phyloP scores from a whole-genome alignment of 306 rosid species.

The Begonia peltatifolia region DNA sequence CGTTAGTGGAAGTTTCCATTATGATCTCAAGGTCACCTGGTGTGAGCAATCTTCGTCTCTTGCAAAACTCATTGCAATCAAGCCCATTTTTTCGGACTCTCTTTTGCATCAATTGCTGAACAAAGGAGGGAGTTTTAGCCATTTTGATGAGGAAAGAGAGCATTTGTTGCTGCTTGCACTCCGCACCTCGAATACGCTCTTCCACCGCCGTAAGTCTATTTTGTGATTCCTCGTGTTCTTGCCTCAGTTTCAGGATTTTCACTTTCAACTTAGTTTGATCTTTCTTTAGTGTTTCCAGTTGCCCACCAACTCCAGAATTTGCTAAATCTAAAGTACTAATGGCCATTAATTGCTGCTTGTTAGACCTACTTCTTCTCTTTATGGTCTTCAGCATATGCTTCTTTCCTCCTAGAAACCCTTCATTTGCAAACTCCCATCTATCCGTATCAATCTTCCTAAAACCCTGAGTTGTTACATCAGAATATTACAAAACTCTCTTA shows the following conservation, averaged over 20 bases:
- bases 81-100: conserved; percentile 28
- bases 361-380: conserved; percentile 43
- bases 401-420: conserved; percentile 76
- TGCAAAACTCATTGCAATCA: conserved; percentile 24
- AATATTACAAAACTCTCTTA: neutral
- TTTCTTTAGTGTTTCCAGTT: conserved; percentile 41
- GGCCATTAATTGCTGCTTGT: too few species aligned
- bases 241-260: conserved; percentile 57
- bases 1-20: neutral
- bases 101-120: conserved; percentile 35
- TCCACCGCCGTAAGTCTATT: conserved; percentile 27
- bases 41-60: conserved; percentile 43
- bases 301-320: conserved; percentile 31
- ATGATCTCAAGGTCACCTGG: conserved; percentile 16
- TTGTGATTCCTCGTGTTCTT: conserved; percentile 41
- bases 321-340: conserved; percentile 6
- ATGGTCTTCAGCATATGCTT: conserved; percentile 53
- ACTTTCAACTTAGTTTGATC: conserved; percentile 44
- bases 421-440: conserved; percentile 80
- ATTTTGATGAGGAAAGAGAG: conserved; percentile 42
- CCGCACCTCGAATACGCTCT: conserved; percentile 34
- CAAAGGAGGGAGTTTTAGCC: conserved; percentile 25
- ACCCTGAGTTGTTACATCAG: conserved; percentile 34
- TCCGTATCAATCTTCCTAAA: conserved; percentile 77
- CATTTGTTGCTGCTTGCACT: conserved; percentile 52